Evolutionary conservation across 345 rosid genomes (phyloP).

Genomic region (Populus alba): DNA sequence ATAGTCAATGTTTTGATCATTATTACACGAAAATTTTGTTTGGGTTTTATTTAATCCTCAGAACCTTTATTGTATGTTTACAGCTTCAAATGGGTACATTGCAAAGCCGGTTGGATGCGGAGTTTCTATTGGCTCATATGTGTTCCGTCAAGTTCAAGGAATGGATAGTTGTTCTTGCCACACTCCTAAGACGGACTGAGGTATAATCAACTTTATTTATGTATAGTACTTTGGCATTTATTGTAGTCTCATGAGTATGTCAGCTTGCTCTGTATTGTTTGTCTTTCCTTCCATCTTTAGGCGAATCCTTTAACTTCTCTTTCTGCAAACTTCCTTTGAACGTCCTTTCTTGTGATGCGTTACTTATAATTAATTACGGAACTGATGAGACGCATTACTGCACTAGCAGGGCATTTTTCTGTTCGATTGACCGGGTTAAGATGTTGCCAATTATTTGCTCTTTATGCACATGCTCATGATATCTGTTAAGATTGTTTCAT

Average conservation of each 20-base stretch:
- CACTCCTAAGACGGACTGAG: conserved; percentile 86
- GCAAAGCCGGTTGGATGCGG: conserved; percentile 92
- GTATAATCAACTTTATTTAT: conserved; percentile 34
- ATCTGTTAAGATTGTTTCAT: background rate
- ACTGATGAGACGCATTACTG: background rate
- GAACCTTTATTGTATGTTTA: conserved; percentile 5
- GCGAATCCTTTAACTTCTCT: too few species aligned
- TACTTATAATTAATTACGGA: background rate
- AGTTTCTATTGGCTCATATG: conserved; percentile 95
- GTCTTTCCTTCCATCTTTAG: background rate
- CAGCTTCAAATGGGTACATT: conserved; percentile 96
- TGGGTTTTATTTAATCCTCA: background rate
- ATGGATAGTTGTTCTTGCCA: conserved; percentile 97
- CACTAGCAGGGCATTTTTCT: background rate
- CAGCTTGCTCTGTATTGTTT: background rate
- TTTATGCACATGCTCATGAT: background rate
- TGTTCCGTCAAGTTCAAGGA: conserved; percentile 98
- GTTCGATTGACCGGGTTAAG: background rate
- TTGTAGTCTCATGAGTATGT: background rate
- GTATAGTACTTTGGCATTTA: background rate
- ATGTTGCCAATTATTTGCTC: background rate
- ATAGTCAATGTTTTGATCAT: background rate
- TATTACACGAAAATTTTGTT: background rate
- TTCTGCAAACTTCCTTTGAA: background rate
- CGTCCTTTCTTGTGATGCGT: background rate